These are phyloP conservation scores for Pyricularia grisea DNA, from an alignment of 2,329 filamentous ascomycete genomes.

Conservation along the genomic window DNA sequence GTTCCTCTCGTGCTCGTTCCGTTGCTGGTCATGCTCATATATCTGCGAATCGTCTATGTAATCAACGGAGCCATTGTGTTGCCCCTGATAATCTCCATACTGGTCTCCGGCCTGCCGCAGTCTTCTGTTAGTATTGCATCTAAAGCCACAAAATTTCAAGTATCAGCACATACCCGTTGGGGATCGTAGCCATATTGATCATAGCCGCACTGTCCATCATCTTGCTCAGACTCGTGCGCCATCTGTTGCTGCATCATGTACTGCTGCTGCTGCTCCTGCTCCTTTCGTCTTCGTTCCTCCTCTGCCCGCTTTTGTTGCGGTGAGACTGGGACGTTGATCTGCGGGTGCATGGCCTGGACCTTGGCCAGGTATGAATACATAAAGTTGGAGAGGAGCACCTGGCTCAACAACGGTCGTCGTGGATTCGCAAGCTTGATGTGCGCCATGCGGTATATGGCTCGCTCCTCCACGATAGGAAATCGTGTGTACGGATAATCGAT, in stretches of 20 bases:
- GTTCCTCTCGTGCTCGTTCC: slow-evolving; percentile 7
- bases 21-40: slow-evolving; percentile 23
- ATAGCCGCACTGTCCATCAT: slow-evolving; percentile 14
- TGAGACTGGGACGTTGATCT: slow-evolving; percentile 82
- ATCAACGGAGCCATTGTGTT: slow-evolving; percentile 14
- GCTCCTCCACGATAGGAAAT: slow-evolving; percentile 89
- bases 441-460: slow-evolving; percentile 96
- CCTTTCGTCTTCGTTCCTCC: slow-evolving; percentile 37
- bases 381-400: slow-evolving; percentile 95
- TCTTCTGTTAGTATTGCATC: background rate
- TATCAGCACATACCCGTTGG: slow-evolving; percentile 19
- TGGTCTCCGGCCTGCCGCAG: slow-evolving; percentile 16
- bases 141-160: background rate
- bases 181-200: slow-evolving; percentile 25
- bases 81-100: slow-evolving; percentile 18
- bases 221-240: slow-evolving; percentile 9
- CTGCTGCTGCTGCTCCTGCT: slow-evolving; percentile 33
- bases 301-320: slow-evolving; percentile 40
- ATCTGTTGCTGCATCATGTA: slow-evolving; percentile 19
- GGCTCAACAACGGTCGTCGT: slow-evolving; percentile 80
- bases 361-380: slow-evolving; percentile 99
- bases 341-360: slow-evolving; percentile 97
- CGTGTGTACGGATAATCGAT: slow-evolving; percentile 94
- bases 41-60: slow-evolving; percentile 24
- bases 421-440: slow-evolving; percentile 99